Evolutionary conservation across 164 flowering plant genomes (phyloP).

Genomic region (Cinnamomum micranthum): DNA sequence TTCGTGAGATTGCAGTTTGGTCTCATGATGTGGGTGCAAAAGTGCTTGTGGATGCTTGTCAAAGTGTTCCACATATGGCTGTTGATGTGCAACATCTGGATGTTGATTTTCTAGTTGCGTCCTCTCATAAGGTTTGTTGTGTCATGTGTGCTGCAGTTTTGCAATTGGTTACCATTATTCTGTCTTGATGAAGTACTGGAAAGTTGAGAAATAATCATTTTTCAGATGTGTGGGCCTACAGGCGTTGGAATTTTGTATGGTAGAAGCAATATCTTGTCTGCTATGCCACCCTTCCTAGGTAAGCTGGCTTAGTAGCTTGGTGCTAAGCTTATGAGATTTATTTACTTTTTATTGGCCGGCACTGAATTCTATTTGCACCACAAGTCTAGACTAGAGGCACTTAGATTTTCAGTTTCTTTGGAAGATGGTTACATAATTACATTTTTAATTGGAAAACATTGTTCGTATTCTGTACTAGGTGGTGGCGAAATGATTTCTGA

Average conservation of each 20-base stretch:
- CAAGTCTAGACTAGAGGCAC: neutral
- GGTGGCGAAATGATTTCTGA: conserved; percentile 99
- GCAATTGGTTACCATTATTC: neutral
- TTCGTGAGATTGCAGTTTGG: conserved; percentile 63
- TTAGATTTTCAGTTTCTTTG: neutral
- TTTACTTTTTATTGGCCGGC: neutral
- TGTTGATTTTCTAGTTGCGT: conserved; percentile 97
- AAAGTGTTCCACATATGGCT: conserved; percentile 98
- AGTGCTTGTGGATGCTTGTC: conserved; percentile 97
- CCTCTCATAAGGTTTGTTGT: conserved; percentile 89
- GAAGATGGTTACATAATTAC: neutral
- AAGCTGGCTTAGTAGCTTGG: neutral
- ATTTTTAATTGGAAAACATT: neutral
- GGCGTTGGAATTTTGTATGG: conserved; percentile 98
- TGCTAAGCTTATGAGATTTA: neutral
- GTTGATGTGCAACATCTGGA: conserved; percentile 79
- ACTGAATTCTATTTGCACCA: neutral
- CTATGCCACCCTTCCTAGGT: conserved; percentile 97
- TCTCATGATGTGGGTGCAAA: conserved; percentile 91
- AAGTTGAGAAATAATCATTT: conserved; percentile 56
- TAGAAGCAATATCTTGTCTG: conserved; percentile 54
- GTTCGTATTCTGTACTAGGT: conserved; percentile 37
- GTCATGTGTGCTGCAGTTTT: conserved; percentile 5
- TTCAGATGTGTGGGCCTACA: conserved; percentile 99
- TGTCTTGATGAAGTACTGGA: conserved; percentile 1